A percentile compares a stretch with the other conserved stretches of the same genome.
These are phyloP conservation scores for Byssothecium circinans DNA, from an alignment of 2,329 filamentous ascomycete genomes.

Conservation along the genomic window DNA sequence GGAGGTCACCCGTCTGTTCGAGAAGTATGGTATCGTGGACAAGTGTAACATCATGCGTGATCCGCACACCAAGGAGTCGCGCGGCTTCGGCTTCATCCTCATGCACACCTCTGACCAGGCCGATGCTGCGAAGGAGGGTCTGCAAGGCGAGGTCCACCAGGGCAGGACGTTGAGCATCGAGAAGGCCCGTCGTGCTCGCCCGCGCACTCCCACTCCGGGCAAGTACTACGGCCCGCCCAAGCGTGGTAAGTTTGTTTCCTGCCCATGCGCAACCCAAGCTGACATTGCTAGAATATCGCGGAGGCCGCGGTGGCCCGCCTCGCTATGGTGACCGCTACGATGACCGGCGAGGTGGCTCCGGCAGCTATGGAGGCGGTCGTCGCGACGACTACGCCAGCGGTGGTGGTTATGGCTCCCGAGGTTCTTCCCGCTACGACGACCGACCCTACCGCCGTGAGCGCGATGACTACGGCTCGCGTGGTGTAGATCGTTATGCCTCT, in stretches of 20 bases:
- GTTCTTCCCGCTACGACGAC: conserved; percentile 42
- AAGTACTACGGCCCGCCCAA: conserved; percentile 99
- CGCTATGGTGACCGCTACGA: conserved; percentile 53
- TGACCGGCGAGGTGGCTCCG: conserved; percentile 51
- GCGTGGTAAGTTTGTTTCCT: conserved; percentile 67
- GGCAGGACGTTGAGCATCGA: conserved; percentile 96
- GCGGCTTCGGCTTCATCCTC: conserved; percentile 98
- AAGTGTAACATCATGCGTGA: conserved; percentile 99
- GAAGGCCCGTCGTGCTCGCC: conserved; percentile 93
- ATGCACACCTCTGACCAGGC: conserved; percentile 95
- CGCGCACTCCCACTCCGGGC: conserved; percentile 93
- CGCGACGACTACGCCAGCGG: conserved; percentile 47
- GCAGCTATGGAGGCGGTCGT: conserved; percentile 46
- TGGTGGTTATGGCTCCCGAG: conserved; percentile 45
- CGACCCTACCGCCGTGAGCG: conserved; percentile 50
- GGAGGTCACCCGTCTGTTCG: conserved; percentile 91
- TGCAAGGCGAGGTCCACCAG: conserved; percentile 93
- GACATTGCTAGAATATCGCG: conserved; percentile 47
- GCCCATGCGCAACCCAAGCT: conserved; percentile 14
- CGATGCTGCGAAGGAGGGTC: conserved; percentile 92
- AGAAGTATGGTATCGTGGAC: conserved; percentile 98
- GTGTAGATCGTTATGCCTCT: conserved; percentile 61
- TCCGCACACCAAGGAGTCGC: conserved; percentile 96
- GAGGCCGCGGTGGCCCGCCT: conserved; percentile 51
- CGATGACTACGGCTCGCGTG: conserved; percentile 43